Evolutionary conservation across 345 rosid genomes (phyloP), one percentile per base, ranked within the genome.

Genomic region (Aquilaria malaccensis): DNA sequence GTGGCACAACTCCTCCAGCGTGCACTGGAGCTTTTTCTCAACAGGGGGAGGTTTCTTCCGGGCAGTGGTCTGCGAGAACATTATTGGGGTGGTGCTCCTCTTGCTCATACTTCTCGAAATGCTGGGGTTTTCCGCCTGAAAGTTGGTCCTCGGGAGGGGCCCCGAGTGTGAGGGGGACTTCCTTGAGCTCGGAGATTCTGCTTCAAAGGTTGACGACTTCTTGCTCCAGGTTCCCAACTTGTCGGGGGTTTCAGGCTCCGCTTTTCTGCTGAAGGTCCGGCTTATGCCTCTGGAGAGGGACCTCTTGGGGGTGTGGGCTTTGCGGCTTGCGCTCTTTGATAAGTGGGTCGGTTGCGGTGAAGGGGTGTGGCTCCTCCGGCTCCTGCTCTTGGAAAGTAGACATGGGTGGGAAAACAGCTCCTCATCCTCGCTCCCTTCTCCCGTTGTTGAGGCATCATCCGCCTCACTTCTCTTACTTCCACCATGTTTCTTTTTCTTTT

Each of bases 11-110:
- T 89, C 96, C 75, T 87, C 98, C 13, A 93, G 77, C 1, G 91
- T 84, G 83, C 98, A 93, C 37, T 83, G 81, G 2, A 93, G 91
- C 63, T 67, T 77, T 72, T 70, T 81, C 70, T 87, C 91, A 0
- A 75, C 65, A 0, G 91, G 81, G 0, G 76, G 74, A 0, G 96
- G 96, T 49, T 81, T 89, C 33, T 75, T 79, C 57, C 80, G 57
- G 1, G 84, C 81, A 0, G 78, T 77, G 1, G 94, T 77, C 55
- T 84, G 95, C 0, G 98, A 92, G 66, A 79, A 92, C 22, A 92
- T 61, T 2, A 89, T 89, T 2, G 85, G 83, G 2, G 86, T 76
- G 31, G 71, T 55, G 70, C 77, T 69, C 67, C 82, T 70, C 62
- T 75, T 68, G 76, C 83, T 90, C 15, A 53, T 22, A 52, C 67